A percentile compares a stretch with the other conserved stretches of the same genome.
phyloP scores from a whole-genome alignment of 129 eudicot species.

The Flaveria ramosissima region DNA sequence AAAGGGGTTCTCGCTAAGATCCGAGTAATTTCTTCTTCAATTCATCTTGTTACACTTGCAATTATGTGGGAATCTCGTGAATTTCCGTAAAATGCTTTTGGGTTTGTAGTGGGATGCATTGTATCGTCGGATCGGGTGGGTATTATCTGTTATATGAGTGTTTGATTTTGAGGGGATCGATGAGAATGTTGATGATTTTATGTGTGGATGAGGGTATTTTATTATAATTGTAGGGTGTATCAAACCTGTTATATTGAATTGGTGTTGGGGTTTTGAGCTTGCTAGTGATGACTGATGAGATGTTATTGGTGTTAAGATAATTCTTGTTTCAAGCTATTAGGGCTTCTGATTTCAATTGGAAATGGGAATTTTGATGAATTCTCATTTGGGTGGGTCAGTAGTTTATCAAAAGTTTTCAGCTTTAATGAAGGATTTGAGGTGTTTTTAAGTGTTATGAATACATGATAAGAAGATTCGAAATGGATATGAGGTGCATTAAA shows the following conservation, averaged over 20 bases:
- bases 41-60: slow-evolving; percentile 5
- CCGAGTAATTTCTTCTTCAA: slow-evolving; percentile 54
- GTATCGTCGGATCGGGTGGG: slow-evolving; percentile 33
- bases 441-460: background rate
- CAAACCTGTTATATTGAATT: background rate
- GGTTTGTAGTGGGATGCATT: slow-evolving; percentile 6
- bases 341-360: background rate
- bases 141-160: background rate
- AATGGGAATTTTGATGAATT: too few relatives aligned
- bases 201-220: slow-evolving; percentile 21
- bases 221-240: background rate
- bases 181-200: slow-evolving; percentile 2
- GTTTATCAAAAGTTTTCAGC: slow-evolving; percentile 3
- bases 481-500: background rate
- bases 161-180: background rate
- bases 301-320: slow-evolving; percentile 8
- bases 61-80: background rate
- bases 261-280: slow-evolving; percentile 15
- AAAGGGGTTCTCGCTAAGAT: slow-evolving; percentile 99
- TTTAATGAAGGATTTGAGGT: background rate
- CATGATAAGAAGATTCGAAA: background rate
- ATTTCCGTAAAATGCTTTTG: slow-evolving; percentile 1
- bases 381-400: too few relatives aligned
- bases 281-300: slow-evolving; percentile 13
- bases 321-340: background rate